Percentiles rank a stretch among this genome's conserved stretches.
Conservation (phyloP, 208 protist species). For the Wallacemonas sp. region DNA sequence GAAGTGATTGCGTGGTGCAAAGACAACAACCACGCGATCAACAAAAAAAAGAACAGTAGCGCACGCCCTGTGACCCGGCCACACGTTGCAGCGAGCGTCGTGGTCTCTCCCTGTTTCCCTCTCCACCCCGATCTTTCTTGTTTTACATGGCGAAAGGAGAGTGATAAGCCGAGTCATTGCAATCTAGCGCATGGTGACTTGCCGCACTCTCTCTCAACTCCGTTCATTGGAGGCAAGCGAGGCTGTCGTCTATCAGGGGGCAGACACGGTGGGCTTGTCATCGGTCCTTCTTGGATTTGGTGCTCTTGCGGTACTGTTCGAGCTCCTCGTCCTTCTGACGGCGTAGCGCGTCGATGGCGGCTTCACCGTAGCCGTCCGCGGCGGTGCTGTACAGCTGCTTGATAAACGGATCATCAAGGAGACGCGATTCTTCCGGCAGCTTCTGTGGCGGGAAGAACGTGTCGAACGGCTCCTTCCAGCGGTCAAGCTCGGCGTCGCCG, state of each 20-base stretch:
- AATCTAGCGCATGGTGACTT: too few relatives aligned
- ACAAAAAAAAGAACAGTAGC: constrained; percentile 18
- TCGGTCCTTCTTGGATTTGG: constrained; percentile 27
- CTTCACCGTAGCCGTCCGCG: constrained; percentile 75
- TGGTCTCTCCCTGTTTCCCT: too few relatives aligned
- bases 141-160: background rate
- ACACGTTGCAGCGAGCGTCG: too few relatives aligned
- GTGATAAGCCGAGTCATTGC: background rate
- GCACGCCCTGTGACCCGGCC: background rate
- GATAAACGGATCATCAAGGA: constrained; percentile 62
- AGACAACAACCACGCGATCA: background rate
- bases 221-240: too few relatives aligned
- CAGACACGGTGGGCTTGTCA: too few relatives aligned
- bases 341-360: constrained; percentile 72
- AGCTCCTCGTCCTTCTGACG: constrained; percentile 90
- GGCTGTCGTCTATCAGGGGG: too few relatives aligned
- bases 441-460: constrained; percentile 54
- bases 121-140: background rate
- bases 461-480: constrained; percentile 81
- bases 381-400: constrained; percentile 59
- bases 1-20: background rate
- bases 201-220: too few relatives aligned
- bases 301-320: constrained; percentile 68
- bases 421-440: constrained; percentile 26
- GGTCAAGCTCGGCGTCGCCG: constrained; percentile 78